These are phyloP conservation scores for Epichloe brachyelytri DNA, from an alignment of 2,329 filamentous ascomycete genomes.

Conservation along the genomic window DNA sequence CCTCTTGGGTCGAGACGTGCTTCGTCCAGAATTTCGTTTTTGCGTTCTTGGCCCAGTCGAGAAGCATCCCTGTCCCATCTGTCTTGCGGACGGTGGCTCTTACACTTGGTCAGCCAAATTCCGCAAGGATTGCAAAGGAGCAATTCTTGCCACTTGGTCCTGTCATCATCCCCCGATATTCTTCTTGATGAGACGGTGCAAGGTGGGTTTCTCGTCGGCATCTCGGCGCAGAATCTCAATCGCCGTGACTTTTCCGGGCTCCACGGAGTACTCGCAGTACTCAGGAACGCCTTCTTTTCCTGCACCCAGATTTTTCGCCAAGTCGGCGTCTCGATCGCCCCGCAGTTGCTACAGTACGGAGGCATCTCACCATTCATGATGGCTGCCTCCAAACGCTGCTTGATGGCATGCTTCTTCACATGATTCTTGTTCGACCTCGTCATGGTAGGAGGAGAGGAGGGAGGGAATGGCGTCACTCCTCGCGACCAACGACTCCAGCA, in stretches of 20 bases:
- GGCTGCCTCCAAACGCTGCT: conserved; percentile 44
- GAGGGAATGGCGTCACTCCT: conserved; percentile 29
- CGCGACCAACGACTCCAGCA: conserved; percentile 27
- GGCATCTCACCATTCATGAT: conserved; percentile 76
- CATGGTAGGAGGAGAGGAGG: conserved; percentile 26
- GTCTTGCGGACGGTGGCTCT: conserved; percentile 67
- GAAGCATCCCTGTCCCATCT: conserved; percentile 62
- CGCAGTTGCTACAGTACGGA: conserved; percentile 82
- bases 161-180: conserved; percentile 51
- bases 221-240: conserved; percentile 56
- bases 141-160: conserved; percentile 54
- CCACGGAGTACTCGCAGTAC: conserved; percentile 58
- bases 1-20: conserved; percentile 33
- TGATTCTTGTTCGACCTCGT: conserved; percentile 48
- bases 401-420: conserved; percentile 49
- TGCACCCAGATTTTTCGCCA: conserved; percentile 93
- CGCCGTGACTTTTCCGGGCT: conserved; percentile 60
- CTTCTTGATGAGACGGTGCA: conserved; percentile 71
- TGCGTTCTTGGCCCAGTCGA: conserved; percentile 37
- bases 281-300: conserved; percentile 55
- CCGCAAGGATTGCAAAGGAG: conserved; percentile 92
- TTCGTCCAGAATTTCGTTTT: conserved; percentile 30
- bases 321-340: conserved; percentile 87
- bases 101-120: conserved; percentile 86
- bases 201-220: conserved; percentile 45